phyloP scores from a whole-genome alignment of 768 basidiomycete species.

The Suillus discolor region DNA sequence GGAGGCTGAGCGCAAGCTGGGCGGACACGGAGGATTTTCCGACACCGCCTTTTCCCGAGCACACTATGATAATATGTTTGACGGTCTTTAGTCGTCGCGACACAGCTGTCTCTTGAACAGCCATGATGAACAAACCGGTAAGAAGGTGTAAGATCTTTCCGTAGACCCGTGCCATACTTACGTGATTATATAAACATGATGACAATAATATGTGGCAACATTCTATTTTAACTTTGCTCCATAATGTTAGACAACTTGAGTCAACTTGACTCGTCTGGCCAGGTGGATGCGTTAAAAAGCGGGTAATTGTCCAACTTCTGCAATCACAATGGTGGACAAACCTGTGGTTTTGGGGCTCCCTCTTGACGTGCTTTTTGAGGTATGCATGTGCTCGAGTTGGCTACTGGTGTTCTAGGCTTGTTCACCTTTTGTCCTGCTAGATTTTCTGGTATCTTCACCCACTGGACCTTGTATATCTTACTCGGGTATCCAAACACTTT shows the following conservation, averaged over 20 bases:
- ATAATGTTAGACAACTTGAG: background rate
- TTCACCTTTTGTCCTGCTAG: background rate
- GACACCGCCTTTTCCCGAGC: slow-evolving; percentile 97
- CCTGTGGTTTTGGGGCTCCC: background rate
- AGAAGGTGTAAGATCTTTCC: background rate
- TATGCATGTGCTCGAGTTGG: background rate
- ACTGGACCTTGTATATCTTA: background rate
- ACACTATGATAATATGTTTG: slow-evolving; percentile 87
- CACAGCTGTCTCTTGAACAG: slow-evolving; percentile 55
- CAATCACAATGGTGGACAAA: background rate
- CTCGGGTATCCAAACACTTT: background rate
- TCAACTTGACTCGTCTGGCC: background rate
- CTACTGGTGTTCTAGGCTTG: background rate
- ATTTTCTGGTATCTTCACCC: slow-evolving; percentile 4
- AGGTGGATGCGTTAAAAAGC: background rate
- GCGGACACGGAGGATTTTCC: slow-evolving; percentile 97
- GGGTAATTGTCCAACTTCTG: background rate
- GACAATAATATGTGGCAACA: background rate
- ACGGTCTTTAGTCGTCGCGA: slow-evolving; percentile 71
- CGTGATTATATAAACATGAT: slow-evolving; percentile 4
- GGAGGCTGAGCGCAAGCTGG: slow-evolving; percentile 88
- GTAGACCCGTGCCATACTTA: background rate
- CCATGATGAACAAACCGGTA: slow-evolving; percentile 19
- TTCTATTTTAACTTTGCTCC: background rate
- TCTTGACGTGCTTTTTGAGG: background rate